Evolutionary conservation across 805 yeast genomes (phyloP).

Genomic region (Metschnikowia lachancei): DNA sequence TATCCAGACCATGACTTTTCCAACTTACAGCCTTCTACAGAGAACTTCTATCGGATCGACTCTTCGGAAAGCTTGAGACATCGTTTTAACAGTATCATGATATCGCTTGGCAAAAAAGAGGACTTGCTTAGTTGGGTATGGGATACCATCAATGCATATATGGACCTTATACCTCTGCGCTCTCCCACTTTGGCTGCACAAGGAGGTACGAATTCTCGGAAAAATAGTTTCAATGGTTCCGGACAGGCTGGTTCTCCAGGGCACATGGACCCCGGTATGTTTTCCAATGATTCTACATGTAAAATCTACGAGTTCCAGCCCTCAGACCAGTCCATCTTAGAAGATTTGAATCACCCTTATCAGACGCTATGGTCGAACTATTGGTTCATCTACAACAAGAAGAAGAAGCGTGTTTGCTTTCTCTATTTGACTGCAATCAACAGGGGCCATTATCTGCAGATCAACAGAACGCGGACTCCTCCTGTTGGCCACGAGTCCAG

Average conservation of each 20-base stretch:
- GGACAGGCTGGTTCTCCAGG: conserved; percentile 16
- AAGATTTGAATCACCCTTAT: conserved; percentile 51
- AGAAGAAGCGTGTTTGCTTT: conserved; percentile 87
- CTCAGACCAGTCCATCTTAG: conserved; percentile 57
- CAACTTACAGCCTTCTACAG: conserved; percentile 76
- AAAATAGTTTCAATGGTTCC: conserved; percentile 25
- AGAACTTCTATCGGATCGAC: conserved; percentile 40
- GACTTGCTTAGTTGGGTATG: conserved; percentile 65
- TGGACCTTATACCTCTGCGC: conserved; percentile 53
- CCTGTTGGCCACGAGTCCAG: conserved; percentile 25
- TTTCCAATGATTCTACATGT: conserved; percentile 39
- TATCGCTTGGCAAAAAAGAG: conserved; percentile 45
- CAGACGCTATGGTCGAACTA: conserved; percentile 69
- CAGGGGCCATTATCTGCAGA: conserved; percentile 35
- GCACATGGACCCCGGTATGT: conserved; percentile 7
- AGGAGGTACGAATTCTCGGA: conserved; percentile 24
- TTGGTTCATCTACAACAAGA: conserved; percentile 91
- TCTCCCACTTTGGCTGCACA: conserved; percentile 25
- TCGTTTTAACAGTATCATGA: conserved; percentile 73
- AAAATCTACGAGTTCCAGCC: conserved; percentile 63
- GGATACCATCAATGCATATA: conserved; percentile 82
- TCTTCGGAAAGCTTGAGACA: conserved; percentile 50
- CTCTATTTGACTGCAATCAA: conserved; percentile 60
- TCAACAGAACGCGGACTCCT: conserved; percentile 12
- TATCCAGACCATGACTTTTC: conserved; percentile 97